Base-by-base conservation (phyloP, 2,329 filamentous ascomycete genomes). In the Elsinoe fawcettii region DNA sequence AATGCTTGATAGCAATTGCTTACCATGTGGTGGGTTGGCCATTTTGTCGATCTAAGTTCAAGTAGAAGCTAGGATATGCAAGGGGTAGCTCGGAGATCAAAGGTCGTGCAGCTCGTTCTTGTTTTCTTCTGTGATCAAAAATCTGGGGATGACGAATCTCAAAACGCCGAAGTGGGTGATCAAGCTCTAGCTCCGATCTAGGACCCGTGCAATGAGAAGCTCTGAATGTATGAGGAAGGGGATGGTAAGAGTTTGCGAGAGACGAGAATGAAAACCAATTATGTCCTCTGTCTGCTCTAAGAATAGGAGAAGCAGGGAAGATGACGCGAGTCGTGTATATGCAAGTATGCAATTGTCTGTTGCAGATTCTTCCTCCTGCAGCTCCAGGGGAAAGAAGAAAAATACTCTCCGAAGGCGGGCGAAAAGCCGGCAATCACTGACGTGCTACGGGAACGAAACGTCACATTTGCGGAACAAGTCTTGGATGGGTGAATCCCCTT, bases 21-120 rank as follows among this genome's bases (percentile, higher is more conserved):
- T 67, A 76, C 76, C 75, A 66, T 79, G 76, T 61, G 76, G 76
- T 68, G 76, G 68, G 66, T 79, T 79, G 58, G 76, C 76, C 76
- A 78, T 78, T 37, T 39, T 64, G 51, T 53, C 32, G 49, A 53
- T 53, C 49, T 20, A 16, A 53, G 20, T 30, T 30, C 27, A 23
- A 53, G 20, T 39, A 11, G 11, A 34, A 34, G 30, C 20, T 34
- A 34, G 49, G 20, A 53, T 53, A 53, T 39, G 49, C 49, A 53
- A 53, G 49, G 49, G 49, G 49, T n/a, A 53, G 49, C 49, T 53
- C 20, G 7, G 30, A 25, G 23, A 34, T 16, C 32, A 23, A 37
- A 53, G 32, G 34, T 53, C 30, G 49, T 53, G 49, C 49, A 53
- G 49, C 30, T 53, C 16, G 30, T 36, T 32, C 34, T 53, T 53